Conservation (phyloP, 306 rosid genomes). For the Styphnolobium japonicum region DNA sequence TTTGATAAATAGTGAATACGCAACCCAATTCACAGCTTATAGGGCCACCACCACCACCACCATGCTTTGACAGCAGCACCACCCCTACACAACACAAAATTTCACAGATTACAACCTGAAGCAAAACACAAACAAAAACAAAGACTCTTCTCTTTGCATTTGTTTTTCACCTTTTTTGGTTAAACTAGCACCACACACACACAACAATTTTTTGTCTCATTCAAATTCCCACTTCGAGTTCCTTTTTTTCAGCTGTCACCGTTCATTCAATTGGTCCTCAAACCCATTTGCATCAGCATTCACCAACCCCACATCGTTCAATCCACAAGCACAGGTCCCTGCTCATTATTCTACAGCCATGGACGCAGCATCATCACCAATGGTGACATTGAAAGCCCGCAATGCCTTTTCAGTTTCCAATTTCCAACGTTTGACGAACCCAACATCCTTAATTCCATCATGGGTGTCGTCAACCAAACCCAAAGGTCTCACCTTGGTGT, state of each 20-base stretch:
- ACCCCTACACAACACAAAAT: not conserved
- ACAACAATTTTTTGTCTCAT: constrained; percentile 10
- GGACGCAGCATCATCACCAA: constrained; percentile 42
- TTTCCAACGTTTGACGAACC: constrained; percentile 26
- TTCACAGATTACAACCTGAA: not conserved
- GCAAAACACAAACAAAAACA: not conserved
- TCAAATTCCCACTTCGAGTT: constrained; percentile 13
- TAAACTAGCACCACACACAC: constrained; percentile 25
- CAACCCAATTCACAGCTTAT: not conserved
- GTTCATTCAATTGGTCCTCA: constrained; percentile 8
- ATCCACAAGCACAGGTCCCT: not conserved
- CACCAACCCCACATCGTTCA: not conserved
- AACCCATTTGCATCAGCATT: not conserved
- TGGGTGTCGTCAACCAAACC: constrained; percentile 39
- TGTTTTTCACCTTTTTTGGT: constrained; percentile 13
- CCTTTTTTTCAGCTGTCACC: not conserved
- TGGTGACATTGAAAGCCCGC: constrained; percentile 34
- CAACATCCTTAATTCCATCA: constrained; percentile 36
- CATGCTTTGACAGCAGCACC: not conserved
- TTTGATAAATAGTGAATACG: not conserved
- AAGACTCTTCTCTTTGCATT: not conserved
- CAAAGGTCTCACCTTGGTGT: constrained; percentile 12
- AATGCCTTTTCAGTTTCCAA: constrained; percentile 32
- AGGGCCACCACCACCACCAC: not conserved
- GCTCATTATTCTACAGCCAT: constrained; percentile 32